Percentiles rank a stretch among this genome's conserved stretches.
phyloP scores from a whole-genome alignment of 2,329 filamentous ascomycete species.

The Aspergillus piperis region DNA sequence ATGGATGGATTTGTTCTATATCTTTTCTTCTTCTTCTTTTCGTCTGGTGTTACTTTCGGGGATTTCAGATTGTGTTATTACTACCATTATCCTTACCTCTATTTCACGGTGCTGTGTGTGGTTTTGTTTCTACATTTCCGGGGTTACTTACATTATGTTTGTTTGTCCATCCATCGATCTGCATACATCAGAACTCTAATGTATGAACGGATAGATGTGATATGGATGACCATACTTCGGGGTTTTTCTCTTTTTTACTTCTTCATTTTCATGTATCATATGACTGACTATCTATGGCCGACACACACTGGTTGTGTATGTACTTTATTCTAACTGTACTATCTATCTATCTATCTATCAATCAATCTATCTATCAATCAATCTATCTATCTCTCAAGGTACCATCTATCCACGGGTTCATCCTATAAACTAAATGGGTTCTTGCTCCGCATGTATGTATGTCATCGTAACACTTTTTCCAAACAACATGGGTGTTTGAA shows the following conservation, averaged over 20 bases:
- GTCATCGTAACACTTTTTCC: too few species aligned
- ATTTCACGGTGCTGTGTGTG: too few species aligned
- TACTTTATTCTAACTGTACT: not conserved
- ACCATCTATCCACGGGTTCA: not conserved
- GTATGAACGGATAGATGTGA: too few species aligned
- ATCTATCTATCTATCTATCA: not conserved
- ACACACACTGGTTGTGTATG: too few species aligned
- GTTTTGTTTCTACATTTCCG: too few species aligned
- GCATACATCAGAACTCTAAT: not conserved
- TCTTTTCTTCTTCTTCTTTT: not conserved
- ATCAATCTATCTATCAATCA: not conserved
- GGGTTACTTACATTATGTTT: not conserved
- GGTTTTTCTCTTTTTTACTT: too few species aligned
- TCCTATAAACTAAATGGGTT: too few species aligned
- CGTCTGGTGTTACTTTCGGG: not conserved
- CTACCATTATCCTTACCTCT: not conserved
- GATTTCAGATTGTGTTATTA: not conserved
- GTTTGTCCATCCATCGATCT: not conserved
- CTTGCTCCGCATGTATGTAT: too few species aligned
- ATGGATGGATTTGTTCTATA: constrained; percentile 2
- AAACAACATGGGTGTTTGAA: too few species aligned
- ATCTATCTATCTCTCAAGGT: not conserved
- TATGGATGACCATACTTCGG: too few species aligned
- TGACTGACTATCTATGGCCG: too few species aligned
- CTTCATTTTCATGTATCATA: too few species aligned